Conservation (phyloP, 257 asterid species). For the Coffea eugenioides region DNA sequence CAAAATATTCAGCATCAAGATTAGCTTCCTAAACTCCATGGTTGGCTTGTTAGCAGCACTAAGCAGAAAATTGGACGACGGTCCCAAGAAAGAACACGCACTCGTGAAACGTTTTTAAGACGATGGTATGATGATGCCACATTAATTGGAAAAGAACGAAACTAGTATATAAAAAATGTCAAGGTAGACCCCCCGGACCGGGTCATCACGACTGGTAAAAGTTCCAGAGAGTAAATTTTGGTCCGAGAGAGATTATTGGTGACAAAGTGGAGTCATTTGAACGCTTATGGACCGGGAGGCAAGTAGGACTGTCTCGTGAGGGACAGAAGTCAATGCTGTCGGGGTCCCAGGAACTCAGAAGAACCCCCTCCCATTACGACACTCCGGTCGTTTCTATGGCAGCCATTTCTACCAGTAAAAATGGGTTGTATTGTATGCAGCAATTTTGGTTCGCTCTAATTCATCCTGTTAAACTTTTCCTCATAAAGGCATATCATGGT, state of each 20-base stretch:
- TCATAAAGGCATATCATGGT: not conserved
- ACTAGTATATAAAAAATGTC: not conserved
- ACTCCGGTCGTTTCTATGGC: not conserved
- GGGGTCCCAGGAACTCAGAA: not conserved
- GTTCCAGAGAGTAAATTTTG: not conserved
- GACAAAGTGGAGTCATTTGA: no score
- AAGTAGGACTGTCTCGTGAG: not conserved
- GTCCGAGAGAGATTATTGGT: no score
- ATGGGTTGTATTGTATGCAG: not conserved
- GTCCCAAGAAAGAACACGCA: not conserved
- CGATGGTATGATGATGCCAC: not conserved
- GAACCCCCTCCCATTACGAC: not conserved
- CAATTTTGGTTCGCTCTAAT: not conserved
- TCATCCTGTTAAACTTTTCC: not conserved
- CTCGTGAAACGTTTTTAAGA: not conserved
- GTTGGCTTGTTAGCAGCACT: conserved; percentile 1
- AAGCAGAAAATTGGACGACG: not conserved
- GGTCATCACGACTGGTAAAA: not conserved
- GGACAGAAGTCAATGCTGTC: not conserved
- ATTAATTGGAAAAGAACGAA: not conserved
- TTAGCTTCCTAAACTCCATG: conserved; percentile 9
- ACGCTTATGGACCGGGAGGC: not conserved
- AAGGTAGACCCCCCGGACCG: not conserved
- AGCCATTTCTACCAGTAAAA: not conserved
- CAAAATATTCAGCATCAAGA: not conserved